A percentile compares a stretch with the other conserved stretches of the same genome.
These are phyloP conservation scores for Phialemoniopsis sp. DNA, from an alignment of 2,329 filamentous ascomycete genomes.

Conservation along the genomic window DNA sequence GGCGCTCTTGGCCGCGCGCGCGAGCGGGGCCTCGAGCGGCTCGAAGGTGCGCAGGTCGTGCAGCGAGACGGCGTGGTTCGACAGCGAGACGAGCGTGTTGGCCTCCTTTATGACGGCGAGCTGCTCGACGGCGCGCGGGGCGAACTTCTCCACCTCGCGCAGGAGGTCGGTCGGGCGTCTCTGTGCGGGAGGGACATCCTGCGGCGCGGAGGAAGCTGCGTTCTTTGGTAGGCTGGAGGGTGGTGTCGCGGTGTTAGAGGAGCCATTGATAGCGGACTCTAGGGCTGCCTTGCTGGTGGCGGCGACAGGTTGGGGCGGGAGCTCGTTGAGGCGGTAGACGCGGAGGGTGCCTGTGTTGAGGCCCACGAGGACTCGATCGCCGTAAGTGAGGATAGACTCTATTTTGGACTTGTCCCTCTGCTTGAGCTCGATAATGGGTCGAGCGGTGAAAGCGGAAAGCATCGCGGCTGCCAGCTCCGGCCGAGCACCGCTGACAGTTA, in stretches of 20 bases:
- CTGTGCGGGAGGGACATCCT: constrained; percentile 12
- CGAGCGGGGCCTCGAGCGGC: constrained; percentile 69
- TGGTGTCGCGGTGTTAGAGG: constrained; percentile 20
- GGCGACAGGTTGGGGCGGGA: constrained; percentile 27
- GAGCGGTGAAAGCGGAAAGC: constrained; percentile 96
- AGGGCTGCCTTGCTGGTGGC: constrained; percentile 27
- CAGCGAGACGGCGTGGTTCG: constrained; percentile 83
- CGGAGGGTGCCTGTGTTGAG: constrained; percentile 85
- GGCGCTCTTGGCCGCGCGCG: constrained; percentile 76
- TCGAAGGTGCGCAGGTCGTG: constrained; percentile 85
- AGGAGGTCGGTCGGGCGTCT: constrained; percentile 83
- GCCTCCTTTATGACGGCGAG: constrained; percentile 90
- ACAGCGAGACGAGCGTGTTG: constrained; percentile 84
- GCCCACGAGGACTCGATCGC: constrained; percentile 87
- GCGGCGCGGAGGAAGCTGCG: constrained; percentile 17
- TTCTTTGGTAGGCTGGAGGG: constrained; percentile 20
- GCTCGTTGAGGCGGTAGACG: constrained; percentile 86
- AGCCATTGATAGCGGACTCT: constrained; percentile 22
- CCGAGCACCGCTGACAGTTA: background rate
- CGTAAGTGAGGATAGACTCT: constrained; percentile 90
- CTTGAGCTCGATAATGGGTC: constrained; percentile 94
- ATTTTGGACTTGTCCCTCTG: constrained; percentile 95
- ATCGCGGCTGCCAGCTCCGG: constrained; percentile 54
- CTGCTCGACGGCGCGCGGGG: constrained; percentile 84
- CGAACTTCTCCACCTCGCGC: constrained; percentile 92